phyloP scores from a whole-genome alignment of 495 filamentous ascomycete genomes.

The Corynascus novoguineensis region DNA sequence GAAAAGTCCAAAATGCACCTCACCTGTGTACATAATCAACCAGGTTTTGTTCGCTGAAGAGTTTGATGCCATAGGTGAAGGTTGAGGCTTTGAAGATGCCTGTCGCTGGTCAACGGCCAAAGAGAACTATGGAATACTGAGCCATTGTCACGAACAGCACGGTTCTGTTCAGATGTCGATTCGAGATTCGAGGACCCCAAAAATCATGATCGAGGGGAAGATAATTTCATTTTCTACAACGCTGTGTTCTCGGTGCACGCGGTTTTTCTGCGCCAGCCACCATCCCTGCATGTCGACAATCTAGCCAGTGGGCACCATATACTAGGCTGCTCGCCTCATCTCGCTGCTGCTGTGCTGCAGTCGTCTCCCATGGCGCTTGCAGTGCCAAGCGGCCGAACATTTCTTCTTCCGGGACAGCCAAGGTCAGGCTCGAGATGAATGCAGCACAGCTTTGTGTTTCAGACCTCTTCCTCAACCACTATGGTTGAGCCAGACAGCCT shows the following conservation, averaged over 20 bases:
- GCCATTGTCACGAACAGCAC: no score
- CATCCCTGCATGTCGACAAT: background rate
- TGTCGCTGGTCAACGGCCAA: no score
- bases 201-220: background rate
- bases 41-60: background rate
- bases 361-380: background rate
- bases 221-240: background rate
- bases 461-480: no score
- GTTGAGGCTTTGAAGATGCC: no score
- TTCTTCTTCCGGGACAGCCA: no score
- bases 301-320: background rate
- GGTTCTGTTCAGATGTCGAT: no score
- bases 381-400: background rate
- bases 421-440: background rate
- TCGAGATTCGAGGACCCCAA: no score
- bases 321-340: constrained; percentile 8
- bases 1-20: no score
- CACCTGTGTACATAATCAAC: no score
- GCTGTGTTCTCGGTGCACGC: background rate
- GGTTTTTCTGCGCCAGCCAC: background rate
- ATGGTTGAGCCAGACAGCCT: no score
- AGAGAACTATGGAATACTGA: no score
- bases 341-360: background rate
- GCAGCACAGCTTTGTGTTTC: background rate
- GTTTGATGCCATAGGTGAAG: no score